Base-by-base conservation (phyloP, 2,329 filamentous ascomycete species). In the Ceratocystis smalleyi region DNA sequence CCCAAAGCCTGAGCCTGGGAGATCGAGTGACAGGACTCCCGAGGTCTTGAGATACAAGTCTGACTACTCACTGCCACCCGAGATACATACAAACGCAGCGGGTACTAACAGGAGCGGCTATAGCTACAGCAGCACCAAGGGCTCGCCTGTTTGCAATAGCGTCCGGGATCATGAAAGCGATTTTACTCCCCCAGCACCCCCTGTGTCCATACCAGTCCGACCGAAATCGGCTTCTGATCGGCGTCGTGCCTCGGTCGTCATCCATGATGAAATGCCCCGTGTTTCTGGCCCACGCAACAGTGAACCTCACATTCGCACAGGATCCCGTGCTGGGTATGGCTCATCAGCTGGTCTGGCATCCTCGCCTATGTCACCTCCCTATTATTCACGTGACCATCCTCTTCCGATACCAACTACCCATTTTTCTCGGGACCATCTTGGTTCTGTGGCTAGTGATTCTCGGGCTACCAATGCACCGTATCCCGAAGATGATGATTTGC, bases 401-500 rank as follows among this genome's bases (percentile, higher is more conserved):
- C 35, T 55, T 24, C 59, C 45, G 5, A 43, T 24, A 24, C 49
- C 32, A n/a, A 51, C 30, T 40, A 30, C 45, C 22, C 30, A 27
- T 2, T 5, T 17, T 57, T 32, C 30, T 35, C 7, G n/a, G 17
- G 17, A 35, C 32, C 5, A 57, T 35, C 2, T 4, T 57, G 27
- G 54, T 6, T 10, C 54, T 24, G 15, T 27, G 8, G 43, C 43
- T n/a, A 5, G 27, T 7, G 63, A 64, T 10, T 19, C 59, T 24
- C 40, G 63, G 17, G n/a, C 43, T 30, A 51, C 61, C 10, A 32
- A 47, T 17, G 62, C 65, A 8, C 74, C 74, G n/a, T 76, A 76
- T 65, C 74, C 74, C 2, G 72, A 75, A n/a, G 74, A 75, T 54
- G 72, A 75, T 22, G 70, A 71, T 19, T 66, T 68, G 10, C 43